Percentiles rank a stretch among this genome's conserved stretches.
Conservation (phyloP, 2,329 filamentous ascomycete species). For the Thelonectria discophora region DNA sequence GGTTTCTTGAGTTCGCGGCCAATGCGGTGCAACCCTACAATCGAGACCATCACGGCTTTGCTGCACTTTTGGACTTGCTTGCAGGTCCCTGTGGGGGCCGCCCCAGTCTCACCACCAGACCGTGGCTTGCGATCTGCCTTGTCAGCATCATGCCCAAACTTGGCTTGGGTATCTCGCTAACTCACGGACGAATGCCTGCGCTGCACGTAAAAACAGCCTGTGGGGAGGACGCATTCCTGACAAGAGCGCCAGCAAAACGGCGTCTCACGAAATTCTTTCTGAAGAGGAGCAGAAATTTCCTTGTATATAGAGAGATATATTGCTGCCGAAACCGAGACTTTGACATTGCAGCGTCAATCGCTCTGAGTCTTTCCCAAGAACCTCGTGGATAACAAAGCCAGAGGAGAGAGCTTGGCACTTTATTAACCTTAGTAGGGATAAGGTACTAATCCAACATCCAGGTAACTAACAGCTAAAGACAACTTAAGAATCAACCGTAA, state of each 20-base stretch:
- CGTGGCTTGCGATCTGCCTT: conserved; percentile 7
- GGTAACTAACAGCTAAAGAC: too few relatives aligned
- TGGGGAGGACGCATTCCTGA: conserved; percentile 1
- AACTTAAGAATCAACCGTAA: too few relatives aligned
- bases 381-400: too few relatives aligned
- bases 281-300: not conserved
- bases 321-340: too few relatives aligned
- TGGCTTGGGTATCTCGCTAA: not conserved
- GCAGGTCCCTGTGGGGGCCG: not conserved
- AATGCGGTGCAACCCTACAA: conserved; percentile 11
- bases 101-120: not conserved
- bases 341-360: not conserved
- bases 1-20: not conserved
- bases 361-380: not conserved
- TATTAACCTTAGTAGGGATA: too few relatives aligned
- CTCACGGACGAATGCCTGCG: not conserved
- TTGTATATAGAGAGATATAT: too few relatives aligned
- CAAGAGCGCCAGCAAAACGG: not conserved
- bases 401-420: too few relatives aligned
- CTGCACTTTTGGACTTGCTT: not conserved
- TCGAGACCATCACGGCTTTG: conserved; percentile 6
- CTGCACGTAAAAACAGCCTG: conserved; percentile 7
- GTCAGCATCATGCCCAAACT: conserved; percentile 6
- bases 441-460: too few relatives aligned
- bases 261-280: not conserved